A percentile compares a stretch with the other conserved stretches of the same genome.
These are phyloP conservation scores for Syzygium oleosum DNA, from an alignment of 345 rosid species.

Conservation along the genomic window DNA sequence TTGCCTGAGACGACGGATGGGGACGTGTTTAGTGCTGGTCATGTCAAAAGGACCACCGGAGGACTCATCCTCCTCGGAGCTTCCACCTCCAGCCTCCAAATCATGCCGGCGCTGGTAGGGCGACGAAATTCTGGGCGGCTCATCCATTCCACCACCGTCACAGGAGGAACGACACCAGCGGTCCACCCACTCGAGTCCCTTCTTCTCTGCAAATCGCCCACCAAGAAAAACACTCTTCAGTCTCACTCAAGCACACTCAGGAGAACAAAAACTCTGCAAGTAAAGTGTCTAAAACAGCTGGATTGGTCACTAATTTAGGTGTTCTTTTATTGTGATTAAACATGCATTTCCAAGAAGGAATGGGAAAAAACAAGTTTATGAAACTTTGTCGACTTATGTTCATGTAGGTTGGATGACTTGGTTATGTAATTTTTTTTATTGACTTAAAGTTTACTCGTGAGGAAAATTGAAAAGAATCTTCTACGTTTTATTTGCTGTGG, in stretches of 20 bases:
- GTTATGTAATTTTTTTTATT: background rate
- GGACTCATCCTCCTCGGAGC: slow-evolving; percentile 9
- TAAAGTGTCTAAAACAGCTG: background rate
- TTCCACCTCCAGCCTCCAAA: slow-evolving; percentile 36
- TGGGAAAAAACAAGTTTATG: background rate
- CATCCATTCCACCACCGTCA: slow-evolving; percentile 26
- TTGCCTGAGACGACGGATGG: slow-evolving; percentile 49
- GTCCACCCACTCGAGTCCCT: background rate
- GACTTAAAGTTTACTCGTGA: background rate
- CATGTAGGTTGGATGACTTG: background rate
- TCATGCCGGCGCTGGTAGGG: slow-evolving; percentile 31
- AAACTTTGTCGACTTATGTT: background rate
- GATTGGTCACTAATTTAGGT: background rate
- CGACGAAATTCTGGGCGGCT: slow-evolving; percentile 22
- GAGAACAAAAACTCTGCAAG: background rate
- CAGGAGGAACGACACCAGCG: slow-evolving; percentile 56
- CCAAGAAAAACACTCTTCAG: background rate
- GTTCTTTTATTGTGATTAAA: rapidly evolving
- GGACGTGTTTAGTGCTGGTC: slow-evolving; percentile 59
- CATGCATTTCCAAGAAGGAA: background rate
- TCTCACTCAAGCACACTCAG: rapidly evolving
- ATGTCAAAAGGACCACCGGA: slow-evolving; percentile 48
- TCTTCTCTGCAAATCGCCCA: background rate
- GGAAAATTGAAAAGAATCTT: background rate
- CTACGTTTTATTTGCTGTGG: background rate